Evolutionary conservation across 2,329 filamentous ascomycete species (phyloP), one percentile per base, ranked within the genome.

Genomic region (Beauveria medogensis): DNA sequence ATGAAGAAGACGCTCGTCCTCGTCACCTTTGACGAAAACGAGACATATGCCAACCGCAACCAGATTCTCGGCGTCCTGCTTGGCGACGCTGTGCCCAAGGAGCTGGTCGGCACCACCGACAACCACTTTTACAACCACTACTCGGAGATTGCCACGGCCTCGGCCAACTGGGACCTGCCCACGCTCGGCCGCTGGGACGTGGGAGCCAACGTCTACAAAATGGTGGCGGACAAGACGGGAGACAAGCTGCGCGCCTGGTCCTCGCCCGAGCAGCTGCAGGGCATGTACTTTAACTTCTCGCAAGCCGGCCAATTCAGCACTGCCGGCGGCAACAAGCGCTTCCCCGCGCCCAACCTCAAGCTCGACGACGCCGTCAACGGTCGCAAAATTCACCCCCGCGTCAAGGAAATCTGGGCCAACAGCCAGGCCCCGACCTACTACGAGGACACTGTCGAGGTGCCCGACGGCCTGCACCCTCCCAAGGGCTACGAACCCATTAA

Each of bases 11-110:
- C 89, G 0, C 80, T 94, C 1, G 81, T 94, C 10, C 77, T 93
- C 5, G 73, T 94, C 63, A 92, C 86, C 10, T 94, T 91, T 68
- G 91, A 94, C 65, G 91, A 94, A 75, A 89, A 86, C 71, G 83
- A 87, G 67, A 85, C 82, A 10, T 91, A 92, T 73, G 72, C 78
- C 6, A 74, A 78, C 28, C 81, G 82, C 66, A 94, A 94, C 80
- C 79, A 80, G 46, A 81, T 94, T 57, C 82, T 90, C 63, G 83
- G 78, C 64, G 80, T 94, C 65, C 80, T 94, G 0, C 76, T 94
- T 3, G 91, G 90, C 18, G 89, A 89, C 62, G 87, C 85, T n/a
- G 74, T 95, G 2, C 88, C 89, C 12, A 57, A 77, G 5, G 57
- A 81, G n/a, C 80, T 89, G 1, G 75, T 84, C 47, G 88, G 88